Base-by-base conservation (phyloP, 176 grass and related monocot species). In the Ensete ventricosum region DNA sequence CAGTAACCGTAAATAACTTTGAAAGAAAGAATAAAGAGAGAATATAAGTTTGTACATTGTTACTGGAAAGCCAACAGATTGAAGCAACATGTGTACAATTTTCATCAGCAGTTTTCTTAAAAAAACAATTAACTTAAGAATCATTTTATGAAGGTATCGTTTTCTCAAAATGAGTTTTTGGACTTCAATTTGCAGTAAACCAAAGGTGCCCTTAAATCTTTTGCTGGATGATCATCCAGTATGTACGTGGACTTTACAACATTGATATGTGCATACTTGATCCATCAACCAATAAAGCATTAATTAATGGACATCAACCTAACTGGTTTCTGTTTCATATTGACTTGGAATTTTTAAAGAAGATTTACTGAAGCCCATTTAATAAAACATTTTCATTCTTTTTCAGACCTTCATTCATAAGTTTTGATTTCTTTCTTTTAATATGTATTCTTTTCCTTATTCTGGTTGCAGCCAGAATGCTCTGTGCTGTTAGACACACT, bases 401-500 rank as follows among this genome's bases (percentile, higher is more conserved):
- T 12, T 29, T 13, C 34, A 43, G 34, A 12, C 2, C 27, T 71
- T 10, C 52, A 2, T 71, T 11, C 0, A 50, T 19, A n/a, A 49
- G 43, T 49, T 71, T 71, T 11, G 50, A 51, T 71, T 29, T 69
- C 20, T 21, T 68, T 19, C 54, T 66, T 62, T 22, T 76, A 11
- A n/a, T 20, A 19, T 51, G 10, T 25, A 70, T 24, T 23, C 60
- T 67, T 50, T 50, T 81, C 80, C 53, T 65, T 66, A 55, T 81
- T 55, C 78, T 88, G 63, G 77, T 87, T 93, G 84, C 92, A 98
- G 94, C 80, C 90, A 69, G 94, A 98, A 81, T 98, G 94, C 88
- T 91, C 81, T 71, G 80, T 87, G 52, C 75, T 98, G 66, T 60
- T 98, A 79, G 73, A 80, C 59, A 84, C 76, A 34, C 90, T 98